Conservation (phyloP, 2,329 filamentous ascomycete genomes). For the Lachnellula suecica region DNA sequence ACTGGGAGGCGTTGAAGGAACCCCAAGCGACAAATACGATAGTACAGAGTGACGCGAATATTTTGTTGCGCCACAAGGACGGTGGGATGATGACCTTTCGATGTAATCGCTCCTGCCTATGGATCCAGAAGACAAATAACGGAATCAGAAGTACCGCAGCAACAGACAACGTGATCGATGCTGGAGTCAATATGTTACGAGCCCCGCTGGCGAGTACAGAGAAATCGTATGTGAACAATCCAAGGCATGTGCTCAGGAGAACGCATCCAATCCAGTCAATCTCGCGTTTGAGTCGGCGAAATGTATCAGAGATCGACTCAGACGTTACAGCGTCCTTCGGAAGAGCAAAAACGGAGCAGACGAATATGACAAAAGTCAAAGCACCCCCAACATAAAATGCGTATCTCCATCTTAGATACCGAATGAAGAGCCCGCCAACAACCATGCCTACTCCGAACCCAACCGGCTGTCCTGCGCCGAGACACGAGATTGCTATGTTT, state of each 20-base stretch:
- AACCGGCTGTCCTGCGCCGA: slow-evolving; percentile 49
- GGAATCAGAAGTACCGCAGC: slow-evolving; percentile 30
- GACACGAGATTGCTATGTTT: slow-evolving; percentile 50
- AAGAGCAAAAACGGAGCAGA: slow-evolving; percentile 20
- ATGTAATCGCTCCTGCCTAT: slow-evolving; percentile 25
- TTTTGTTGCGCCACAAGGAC: slow-evolving; percentile 32
- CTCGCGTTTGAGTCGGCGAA: slow-evolving; percentile 30
- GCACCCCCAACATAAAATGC: slow-evolving; percentile 49
- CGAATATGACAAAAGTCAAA: slow-evolving; percentile 26
- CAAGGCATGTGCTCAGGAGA: slow-evolving; percentile 45
- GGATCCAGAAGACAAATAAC: slow-evolving; percentile 28
- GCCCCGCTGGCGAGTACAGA: slow-evolving; percentile 17
- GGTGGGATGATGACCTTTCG: slow-evolving; percentile 36
- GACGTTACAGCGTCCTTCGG: slow-evolving; percentile 9
- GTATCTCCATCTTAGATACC: slow-evolving; percentile 49
- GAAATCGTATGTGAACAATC: slow-evolving; percentile 47
- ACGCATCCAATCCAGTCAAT: slow-evolving; percentile 54
- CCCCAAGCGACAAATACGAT: slow-evolving; percentile 35
- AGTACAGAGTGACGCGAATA: slow-evolving; percentile 34
- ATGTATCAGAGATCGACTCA: slow-evolving; percentile 9
- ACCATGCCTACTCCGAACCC: slow-evolving; percentile 52
- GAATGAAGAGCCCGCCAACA: slow-evolving; percentile 48
- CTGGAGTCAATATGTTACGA: slow-evolving; percentile 14
- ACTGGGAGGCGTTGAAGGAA: slow-evolving; percentile 30
- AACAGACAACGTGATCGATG: slow-evolving; percentile 30